Percentiles rank a stretch among this genome's conserved stretches.
phyloP scores from a whole-genome alignment of 2,329 filamentous ascomycete species.

The Pochonia chlamydosporia region DNA sequence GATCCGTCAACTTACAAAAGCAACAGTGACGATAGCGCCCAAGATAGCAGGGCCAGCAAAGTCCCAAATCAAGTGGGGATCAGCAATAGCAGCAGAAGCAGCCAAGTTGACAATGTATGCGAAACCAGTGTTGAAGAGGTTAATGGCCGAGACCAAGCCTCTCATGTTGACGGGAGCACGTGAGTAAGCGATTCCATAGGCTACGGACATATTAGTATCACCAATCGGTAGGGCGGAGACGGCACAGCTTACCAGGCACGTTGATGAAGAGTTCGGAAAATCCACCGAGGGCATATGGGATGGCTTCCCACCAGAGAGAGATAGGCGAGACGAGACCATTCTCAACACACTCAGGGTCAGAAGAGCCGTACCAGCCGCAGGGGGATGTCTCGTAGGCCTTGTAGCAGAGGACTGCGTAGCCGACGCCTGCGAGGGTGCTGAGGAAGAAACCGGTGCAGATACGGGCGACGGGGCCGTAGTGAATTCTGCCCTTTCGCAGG shows the following conservation, averaged over 20 bases:
- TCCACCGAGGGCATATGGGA: slow-evolving; percentile 21
- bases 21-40: slow-evolving; percentile 35
- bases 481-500: slow-evolving; percentile 43
- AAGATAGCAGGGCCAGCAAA: slow-evolving; percentile 42
- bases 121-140: slow-evolving; percentile 40
- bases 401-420: slow-evolving; percentile 50
- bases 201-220: slow-evolving; percentile 12
- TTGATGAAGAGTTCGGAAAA: slow-evolving; percentile 23
- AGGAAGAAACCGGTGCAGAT: slow-evolving; percentile 52
- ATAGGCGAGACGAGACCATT: slow-evolving; percentile 17
- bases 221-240: neutral
- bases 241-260: slow-evolving; percentile 12
- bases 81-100: slow-evolving; percentile 38
- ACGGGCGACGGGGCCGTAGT: slow-evolving; percentile 52
- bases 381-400: slow-evolving; percentile 51
- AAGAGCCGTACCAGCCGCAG: slow-evolving; percentile 30
- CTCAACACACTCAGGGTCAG: slow-evolving; percentile 15
- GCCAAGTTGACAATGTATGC: slow-evolving; percentile 40
- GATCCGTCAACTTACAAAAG: slow-evolving; percentile 24
- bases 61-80: slow-evolving; percentile 44
- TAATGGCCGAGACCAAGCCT: slow-evolving; percentile 43
- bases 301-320: slow-evolving; percentile 18
- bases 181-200: slow-evolving; percentile 47
- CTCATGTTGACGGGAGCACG: slow-evolving; percentile 46
- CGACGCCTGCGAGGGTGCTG: slow-evolving; percentile 44